Conservation (phyloP, 352 stramenopile species). For the Thalassiosira hispida region DNA sequence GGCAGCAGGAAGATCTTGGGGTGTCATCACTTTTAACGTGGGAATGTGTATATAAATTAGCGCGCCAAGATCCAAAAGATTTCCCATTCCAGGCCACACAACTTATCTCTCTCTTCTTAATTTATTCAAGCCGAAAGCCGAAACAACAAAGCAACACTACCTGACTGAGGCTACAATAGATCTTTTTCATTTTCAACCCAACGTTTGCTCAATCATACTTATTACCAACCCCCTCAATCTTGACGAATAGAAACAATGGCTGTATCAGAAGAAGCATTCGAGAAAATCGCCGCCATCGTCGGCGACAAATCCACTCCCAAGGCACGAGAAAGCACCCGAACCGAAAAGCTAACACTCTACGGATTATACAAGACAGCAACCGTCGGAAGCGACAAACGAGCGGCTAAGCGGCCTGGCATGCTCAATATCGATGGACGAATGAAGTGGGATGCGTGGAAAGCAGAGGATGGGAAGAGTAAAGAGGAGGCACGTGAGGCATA, state of each 20-base stretch:
- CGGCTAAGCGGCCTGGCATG: slow-evolving; percentile 26
- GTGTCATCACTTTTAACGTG: no score
- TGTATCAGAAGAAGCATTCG: slow-evolving; percentile 37
- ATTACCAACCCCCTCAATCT: no score
- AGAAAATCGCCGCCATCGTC: slow-evolving; percentile 41
- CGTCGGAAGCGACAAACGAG: slow-evolving; percentile 7
- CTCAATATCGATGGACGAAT: slow-evolving; percentile 40
- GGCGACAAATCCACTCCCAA: slow-evolving; percentile 42
- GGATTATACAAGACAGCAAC: slow-evolving; percentile 53
- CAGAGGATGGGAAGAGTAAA: slow-evolving; percentile 15
- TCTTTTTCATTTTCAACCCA: no score
- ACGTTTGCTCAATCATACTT: no score
- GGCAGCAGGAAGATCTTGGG: no score
- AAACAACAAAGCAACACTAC: no score
- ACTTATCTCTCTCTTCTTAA: no score
- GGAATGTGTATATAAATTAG: no score
- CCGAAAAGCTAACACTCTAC: slow-evolving; percentile 53
- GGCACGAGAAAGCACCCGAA: slow-evolving; percentile 5
- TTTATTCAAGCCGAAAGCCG: no score
- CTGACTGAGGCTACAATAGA: no score
- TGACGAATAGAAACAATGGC: slow-evolving; percentile 6
- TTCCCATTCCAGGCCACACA: no score
- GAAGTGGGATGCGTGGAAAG: slow-evolving; percentile 48
- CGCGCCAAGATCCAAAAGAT: no score
- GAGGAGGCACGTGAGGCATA: slow-evolving; percentile 41